Evolutionary conservation across 129 eudicot species (phyloP).

Genomic region (Flaveria trinervia): DNA sequence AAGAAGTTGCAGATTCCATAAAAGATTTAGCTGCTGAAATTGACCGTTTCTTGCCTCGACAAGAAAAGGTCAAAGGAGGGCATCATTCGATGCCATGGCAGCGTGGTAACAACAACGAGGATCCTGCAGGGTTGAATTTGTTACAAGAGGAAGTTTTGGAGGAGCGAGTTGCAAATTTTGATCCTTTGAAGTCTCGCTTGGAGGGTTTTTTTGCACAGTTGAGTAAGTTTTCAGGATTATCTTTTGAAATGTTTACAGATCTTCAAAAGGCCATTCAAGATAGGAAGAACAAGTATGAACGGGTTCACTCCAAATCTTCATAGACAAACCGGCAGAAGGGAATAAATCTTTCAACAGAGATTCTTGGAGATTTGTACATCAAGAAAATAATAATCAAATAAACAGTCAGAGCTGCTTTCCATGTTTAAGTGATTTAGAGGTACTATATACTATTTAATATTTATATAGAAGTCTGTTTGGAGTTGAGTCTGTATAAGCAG

Average conservation of each 20-base stretch:
- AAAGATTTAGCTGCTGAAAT: conserved; percentile 70
- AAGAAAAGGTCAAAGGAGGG: conserved; percentile 68
- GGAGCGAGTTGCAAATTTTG: conserved; percentile 52
- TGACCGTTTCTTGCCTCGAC: conserved; percentile 62
- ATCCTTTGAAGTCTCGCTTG: conserved; percentile 54
- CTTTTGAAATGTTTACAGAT: conserved; percentile 58
- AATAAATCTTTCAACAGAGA: conserved; percentile 22
- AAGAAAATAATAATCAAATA: conserved; percentile 31
- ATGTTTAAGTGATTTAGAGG: conserved; percentile 22
- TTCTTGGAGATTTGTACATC: conserved; percentile 30
- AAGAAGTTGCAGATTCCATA: conserved; percentile 65
- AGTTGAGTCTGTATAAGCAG: conserved; percentile 19
- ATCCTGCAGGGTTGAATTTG: conserved; percentile 38
- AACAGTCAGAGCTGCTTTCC: conserved; percentile 7
- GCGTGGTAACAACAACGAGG: conserved; percentile 28
- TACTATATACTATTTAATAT: conserved; percentile 10
- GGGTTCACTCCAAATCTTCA: conserved; percentile 42
- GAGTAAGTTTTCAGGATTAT: conserved; percentile 56
- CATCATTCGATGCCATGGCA: conserved; percentile 28
- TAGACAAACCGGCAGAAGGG: background rate
- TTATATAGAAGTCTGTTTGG: conserved; percentile 21
- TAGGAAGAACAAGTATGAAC: conserved; percentile 59
- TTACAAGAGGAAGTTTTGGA: conserved; percentile 51
- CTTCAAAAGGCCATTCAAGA: conserved; percentile 65
- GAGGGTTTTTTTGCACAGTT: conserved; percentile 64